Evolutionary conservation across 306 rosid genomes (phyloP).

Genomic region (Cercis canadensis): DNA sequence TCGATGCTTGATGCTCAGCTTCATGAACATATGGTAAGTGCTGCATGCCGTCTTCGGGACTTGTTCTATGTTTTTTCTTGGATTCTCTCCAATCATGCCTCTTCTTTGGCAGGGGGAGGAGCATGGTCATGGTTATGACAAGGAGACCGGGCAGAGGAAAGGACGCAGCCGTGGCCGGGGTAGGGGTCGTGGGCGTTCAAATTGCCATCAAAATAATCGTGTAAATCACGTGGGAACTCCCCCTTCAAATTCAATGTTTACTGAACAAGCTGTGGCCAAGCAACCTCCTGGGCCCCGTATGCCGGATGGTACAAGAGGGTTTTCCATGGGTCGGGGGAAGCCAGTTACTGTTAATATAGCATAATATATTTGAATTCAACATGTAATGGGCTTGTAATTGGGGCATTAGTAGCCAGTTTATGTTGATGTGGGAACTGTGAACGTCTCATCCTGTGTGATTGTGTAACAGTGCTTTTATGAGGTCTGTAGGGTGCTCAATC

Average conservation of each 20-base stretch:
- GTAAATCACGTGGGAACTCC: conserved; percentile 67
- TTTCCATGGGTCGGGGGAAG: conserved; percentile 93
- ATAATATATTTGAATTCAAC: conserved; percentile 34
- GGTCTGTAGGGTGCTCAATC: not conserved
- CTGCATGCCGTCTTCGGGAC: not conserved
- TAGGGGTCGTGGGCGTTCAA: conserved; percentile 86
- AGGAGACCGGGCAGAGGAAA: conserved; percentile 81
- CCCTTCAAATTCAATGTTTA: conserved; percentile 46
- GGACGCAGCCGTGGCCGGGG: conserved; percentile 69
- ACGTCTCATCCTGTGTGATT: not conserved
- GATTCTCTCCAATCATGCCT: not conserved
- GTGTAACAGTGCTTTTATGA: conserved; percentile 14
- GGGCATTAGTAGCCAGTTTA: conserved; percentile 25
- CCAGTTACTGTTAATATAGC: conserved; percentile 69
- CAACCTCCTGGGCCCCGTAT: conserved; percentile 98
- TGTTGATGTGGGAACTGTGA: not conserved
- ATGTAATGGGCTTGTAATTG: conserved; percentile 22
- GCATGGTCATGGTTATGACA: conserved; percentile 68
- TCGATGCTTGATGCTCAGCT: conserved; percentile 55
- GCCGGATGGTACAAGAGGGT: conserved; percentile 99
- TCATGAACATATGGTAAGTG: conserved; percentile 70
- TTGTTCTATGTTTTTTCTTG: too few relatives aligned
- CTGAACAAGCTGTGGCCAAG: conserved; percentile 62
- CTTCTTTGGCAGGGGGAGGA: conserved; percentile 76
- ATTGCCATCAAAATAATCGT: conserved; percentile 66